Conservation (phyloP, 2,329 filamentous ascomycete genomes). For the Paecilomyces formosus region DNA sequence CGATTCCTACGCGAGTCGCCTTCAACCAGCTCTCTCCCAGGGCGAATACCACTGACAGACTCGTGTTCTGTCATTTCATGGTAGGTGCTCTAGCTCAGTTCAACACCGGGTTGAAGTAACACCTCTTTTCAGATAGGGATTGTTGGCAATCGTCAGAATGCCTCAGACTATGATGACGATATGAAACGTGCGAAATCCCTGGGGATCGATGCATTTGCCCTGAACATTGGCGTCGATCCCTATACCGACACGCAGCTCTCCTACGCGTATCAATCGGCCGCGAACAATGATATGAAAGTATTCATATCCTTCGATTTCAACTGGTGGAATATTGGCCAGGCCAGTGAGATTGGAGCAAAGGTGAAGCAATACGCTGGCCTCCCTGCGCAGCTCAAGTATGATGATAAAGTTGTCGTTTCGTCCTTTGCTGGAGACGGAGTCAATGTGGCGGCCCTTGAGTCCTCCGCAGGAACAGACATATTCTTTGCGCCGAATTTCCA, state of each 20-base stretch:
- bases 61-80: slow-evolving; percentile 42
- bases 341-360: slow-evolving; percentile 36
- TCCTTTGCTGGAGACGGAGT: slow-evolving; percentile 46
- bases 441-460: slow-evolving; percentile 34
- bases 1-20: neutral
- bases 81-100: slow-evolving; percentile 11
- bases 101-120: neutral
- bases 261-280: slow-evolving; percentile 44
- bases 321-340: slow-evolving; percentile 34
- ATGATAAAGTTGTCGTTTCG: slow-evolving; percentile 46
- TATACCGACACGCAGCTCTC: slow-evolving; percentile 40
- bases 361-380: slow-evolving; percentile 39
- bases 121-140: slow-evolving; percentile 35
- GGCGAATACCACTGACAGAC: slow-evolving; percentile 10
- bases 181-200: slow-evolving; percentile 38
- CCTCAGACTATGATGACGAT: slow-evolving; percentile 41
- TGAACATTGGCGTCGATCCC: slow-evolving; percentile 43
- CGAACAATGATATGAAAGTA: slow-evolving; percentile 42
- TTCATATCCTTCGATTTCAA: slow-evolving; percentile 54
- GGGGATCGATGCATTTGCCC: slow-evolving; percentile 44
- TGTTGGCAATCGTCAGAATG: slow-evolving; percentile 33
- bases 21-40: neutral
- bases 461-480: slow-evolving; percentile 37
- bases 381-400: slow-evolving; percentile 43
- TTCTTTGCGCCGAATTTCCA: slow-evolving; percentile 48